phyloP scores from a whole-genome alignment of 148 eudicot species.

The Camellia lanceoleosa region DNA sequence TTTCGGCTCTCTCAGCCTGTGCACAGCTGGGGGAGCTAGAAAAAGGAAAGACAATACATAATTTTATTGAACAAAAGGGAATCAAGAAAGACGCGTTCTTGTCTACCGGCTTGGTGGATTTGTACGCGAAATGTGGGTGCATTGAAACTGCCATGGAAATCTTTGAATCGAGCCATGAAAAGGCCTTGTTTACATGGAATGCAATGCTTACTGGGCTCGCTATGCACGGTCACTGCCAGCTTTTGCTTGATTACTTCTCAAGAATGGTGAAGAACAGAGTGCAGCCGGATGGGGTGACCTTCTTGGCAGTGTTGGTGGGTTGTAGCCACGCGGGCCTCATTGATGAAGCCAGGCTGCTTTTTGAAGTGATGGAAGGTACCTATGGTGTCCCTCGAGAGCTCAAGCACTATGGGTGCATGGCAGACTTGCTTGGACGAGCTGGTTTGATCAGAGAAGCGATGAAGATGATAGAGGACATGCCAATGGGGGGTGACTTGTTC shows the following conservation, averaged over 20 bases:
- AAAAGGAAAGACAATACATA: slow-evolving; percentile 51
- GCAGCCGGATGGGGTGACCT: slow-evolving; percentile 71
- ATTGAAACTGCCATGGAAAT: slow-evolving; percentile 46
- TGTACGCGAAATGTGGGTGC: slow-evolving; percentile 75
- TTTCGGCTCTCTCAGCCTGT: slow-evolving; percentile 76
- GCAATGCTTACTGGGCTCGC: slow-evolving; percentile 75
- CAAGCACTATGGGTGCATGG: slow-evolving; percentile 90
- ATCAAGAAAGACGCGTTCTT: slow-evolving; percentile 43
- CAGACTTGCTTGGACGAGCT: slow-evolving; percentile 73
- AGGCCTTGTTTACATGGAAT: slow-evolving; percentile 71
- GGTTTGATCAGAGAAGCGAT: slow-evolving; percentile 66
- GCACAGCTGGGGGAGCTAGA: slow-evolving; percentile 71
- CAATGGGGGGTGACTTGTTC: slow-evolving; percentile 61
- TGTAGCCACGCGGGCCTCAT: slow-evolving; percentile 80
- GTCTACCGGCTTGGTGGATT: slow-evolving; percentile 63
- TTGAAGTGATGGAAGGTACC: slow-evolving; percentile 48
- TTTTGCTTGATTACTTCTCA: slow-evolving; percentile 53
- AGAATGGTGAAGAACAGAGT: slow-evolving; percentile 52
- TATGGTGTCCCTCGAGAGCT: slow-evolving; percentile 62
- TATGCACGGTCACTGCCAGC: slow-evolving; percentile 58
- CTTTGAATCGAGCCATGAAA: slow-evolving; percentile 48
- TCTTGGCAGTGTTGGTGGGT: slow-evolving; percentile 69
- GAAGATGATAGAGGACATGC: slow-evolving; percentile 70
- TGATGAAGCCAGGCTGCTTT: slow-evolving; percentile 51
- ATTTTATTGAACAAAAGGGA: slow-evolving; percentile 32